phyloP scores from a whole-genome alignment of 441 rosid species.

The Eutrema salsugineum region DNA sequence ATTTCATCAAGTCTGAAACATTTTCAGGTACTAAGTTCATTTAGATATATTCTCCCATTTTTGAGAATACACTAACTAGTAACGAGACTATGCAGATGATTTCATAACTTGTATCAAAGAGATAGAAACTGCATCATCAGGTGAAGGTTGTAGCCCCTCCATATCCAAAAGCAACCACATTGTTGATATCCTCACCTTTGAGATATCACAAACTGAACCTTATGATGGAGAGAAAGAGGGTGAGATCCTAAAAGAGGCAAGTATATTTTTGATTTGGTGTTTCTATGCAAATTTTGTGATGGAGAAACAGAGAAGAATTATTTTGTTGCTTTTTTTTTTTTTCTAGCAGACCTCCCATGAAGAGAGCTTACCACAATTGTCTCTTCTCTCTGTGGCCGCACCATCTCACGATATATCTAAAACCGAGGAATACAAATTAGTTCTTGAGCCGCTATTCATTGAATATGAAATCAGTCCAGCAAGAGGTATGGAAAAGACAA shows the following conservation, averaged over 20 bases:
- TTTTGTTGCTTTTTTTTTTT: constrained; percentile 21
- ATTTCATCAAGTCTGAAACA: constrained; percentile 19
- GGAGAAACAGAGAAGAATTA: neutral
- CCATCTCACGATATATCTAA: constrained; percentile 40
- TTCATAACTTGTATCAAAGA: constrained; percentile 31
- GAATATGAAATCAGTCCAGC: constrained; percentile 70
- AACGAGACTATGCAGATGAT: no score
- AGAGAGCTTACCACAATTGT: constrained; percentile 27
- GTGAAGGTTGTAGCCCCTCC: constrained; percentile 26
- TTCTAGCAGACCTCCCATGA: constrained; percentile 43
- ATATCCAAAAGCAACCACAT: constrained; percentile 29
- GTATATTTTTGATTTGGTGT: constrained; percentile 15
- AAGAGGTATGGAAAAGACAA: constrained; percentile 48
- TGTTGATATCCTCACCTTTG: constrained; percentile 13
- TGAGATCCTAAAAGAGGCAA: constrained; percentile 38
- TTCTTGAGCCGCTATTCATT: constrained; percentile 57
- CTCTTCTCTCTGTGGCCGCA: constrained; percentile 30
- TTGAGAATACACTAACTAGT: neutral
- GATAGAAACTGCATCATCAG: constrained; percentile 30
- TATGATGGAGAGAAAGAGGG: constrained; percentile 25
- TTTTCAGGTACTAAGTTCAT: constrained; percentile 21
- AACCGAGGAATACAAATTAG: constrained; percentile 37
- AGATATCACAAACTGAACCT: constrained; percentile 28
- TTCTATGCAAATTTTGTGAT: neutral
- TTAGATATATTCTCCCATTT: neutral